A percentile compares a stretch with the other conserved stretches of the same genome.
phyloP scores from a whole-genome alignment of 164 flowering plant genomes.

The Litsea cubeba region DNA sequence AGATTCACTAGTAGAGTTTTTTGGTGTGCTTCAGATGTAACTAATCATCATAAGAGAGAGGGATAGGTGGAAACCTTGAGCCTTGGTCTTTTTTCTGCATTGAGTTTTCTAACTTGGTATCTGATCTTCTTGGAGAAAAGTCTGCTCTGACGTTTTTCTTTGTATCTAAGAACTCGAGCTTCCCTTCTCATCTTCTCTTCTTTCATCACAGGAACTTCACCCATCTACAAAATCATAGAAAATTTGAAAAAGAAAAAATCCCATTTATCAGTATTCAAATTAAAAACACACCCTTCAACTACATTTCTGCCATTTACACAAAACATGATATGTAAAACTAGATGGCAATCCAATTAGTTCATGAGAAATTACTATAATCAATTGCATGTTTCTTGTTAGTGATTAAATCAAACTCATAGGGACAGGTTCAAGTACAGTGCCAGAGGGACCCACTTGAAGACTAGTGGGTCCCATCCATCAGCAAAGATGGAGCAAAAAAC shows the following conservation, averaged over 20 bases:
- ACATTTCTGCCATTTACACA: not conserved
- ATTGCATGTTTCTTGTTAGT: not conserved
- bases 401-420: not conserved
- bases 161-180: slow-evolving; percentile 66
- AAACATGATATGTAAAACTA: not conserved
- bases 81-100: slow-evolving; percentile 76
- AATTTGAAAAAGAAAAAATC: too few species aligned
- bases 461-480: not conserved
- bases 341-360: not conserved
- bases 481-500: not conserved
- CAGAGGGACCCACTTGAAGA: not conserved
- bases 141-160: slow-evolving; percentile 56
- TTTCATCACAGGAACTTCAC: slow-evolving; percentile 54
- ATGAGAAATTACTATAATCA: not conserved
- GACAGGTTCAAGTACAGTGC: not conserved
- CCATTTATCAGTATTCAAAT: not conserved
- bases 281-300: not conserved
- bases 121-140: slow-evolving; percentile 74
- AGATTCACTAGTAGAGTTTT: too few species aligned
- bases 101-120: slow-evolving; percentile 71
- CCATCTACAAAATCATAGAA: slow-evolving; percentile 26
- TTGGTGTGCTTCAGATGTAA: too few species aligned
- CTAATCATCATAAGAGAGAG: not conserved
- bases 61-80: slow-evolving; percentile 31
- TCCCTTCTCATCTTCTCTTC: slow-evolving; percentile 55